Percentiles rank a stretch among this genome's conserved stretches.
These are phyloP conservation scores for Suillus subalutaceus DNA, from an alignment of 768 basidiomycete genomes.

Conservation along the genomic window DNA sequence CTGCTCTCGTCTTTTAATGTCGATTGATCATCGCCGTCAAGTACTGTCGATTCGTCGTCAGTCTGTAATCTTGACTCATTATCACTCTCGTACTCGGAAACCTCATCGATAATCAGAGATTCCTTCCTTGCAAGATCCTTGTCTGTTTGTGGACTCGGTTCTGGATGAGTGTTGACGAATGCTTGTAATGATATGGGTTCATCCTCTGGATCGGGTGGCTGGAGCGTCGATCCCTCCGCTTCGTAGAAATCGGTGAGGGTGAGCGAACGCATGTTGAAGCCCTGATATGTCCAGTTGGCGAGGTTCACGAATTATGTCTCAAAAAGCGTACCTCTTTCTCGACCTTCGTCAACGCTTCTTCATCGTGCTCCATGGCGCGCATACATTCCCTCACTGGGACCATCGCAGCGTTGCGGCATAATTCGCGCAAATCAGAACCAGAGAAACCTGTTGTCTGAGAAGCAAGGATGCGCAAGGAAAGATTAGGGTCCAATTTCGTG, in stretches of 20 bases:
- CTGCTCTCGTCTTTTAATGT: not conserved
- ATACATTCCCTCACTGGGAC: conserved; percentile 86
- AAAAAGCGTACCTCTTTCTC: conserved; percentile 46
- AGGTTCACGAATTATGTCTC: not conserved
- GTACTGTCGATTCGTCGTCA: conserved; percentile 11
- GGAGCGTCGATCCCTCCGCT: conserved; percentile 34
- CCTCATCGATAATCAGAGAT: not conserved
- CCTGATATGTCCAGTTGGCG: conserved; percentile 43
- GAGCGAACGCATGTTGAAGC: conserved; percentile 77
- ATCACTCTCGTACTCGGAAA: conserved; percentile 1
- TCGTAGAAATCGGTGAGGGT: conserved; percentile 69
- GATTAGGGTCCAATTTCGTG: conserved; percentile 63
- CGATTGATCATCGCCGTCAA: conserved; percentile 1
- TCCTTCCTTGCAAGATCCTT: not conserved
- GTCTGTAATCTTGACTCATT: not conserved
- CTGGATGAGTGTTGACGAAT: not conserved
- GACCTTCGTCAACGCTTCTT: conserved; percentile 49
- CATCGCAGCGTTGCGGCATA: conserved; percentile 95
- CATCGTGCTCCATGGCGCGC: conserved; percentile 49
- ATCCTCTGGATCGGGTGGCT: not conserved
- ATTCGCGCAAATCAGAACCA: conserved; percentile 89
- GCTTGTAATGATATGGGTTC: conserved; percentile 1
- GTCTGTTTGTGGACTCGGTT: not conserved
- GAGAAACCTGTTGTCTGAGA: conserved; percentile 72
- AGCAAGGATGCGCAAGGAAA: conserved; percentile 68